phyloP scores from a whole-genome alignment of 768 basidiomycete genomes.

The Daedaleopsis sinensis region DNA sequence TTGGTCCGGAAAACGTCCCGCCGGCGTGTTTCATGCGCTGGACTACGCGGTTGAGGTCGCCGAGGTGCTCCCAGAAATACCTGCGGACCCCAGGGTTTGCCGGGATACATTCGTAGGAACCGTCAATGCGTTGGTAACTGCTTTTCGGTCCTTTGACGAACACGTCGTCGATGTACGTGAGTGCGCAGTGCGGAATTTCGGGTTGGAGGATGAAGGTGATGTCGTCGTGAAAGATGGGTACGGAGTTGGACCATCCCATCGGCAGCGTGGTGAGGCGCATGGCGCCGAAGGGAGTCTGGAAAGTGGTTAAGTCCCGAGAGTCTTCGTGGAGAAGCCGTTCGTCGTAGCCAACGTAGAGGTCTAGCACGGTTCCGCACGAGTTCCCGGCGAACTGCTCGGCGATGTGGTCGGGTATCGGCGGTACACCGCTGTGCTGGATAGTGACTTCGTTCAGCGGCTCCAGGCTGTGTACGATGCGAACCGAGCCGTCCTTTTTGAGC shows the following conservation, averaged over 20 bases:
- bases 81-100: slow-evolving; percentile 38
- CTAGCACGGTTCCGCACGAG: slow-evolving; percentile 27
- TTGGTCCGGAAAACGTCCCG: slow-evolving; percentile 40
- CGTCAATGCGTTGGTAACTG: slow-evolving; percentile 33
- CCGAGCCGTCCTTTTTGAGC: slow-evolving; percentile 27
- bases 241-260: slow-evolving; percentile 46
- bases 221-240: slow-evolving; percentile 45
- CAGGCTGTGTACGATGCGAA: slow-evolving; percentile 27
- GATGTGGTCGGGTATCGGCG: slow-evolving; percentile 20
- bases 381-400: slow-evolving; percentile 20
- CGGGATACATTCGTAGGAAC: slow-evolving; percentile 35
- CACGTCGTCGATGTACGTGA: slow-evolving; percentile 44
- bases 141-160: slow-evolving; percentile 37
- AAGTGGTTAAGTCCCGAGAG: slow-evolving; percentile 43
- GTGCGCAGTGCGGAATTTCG: slow-evolving; percentile 42
- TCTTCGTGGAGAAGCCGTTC: slow-evolving; percentile 31
- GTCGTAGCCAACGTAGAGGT: slow-evolving; percentile 39
- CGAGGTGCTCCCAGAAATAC: slow-evolving; percentile 45
- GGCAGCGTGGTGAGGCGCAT: slow-evolving; percentile 36
- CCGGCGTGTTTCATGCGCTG: slow-evolving; percentile 41
- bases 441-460: slow-evolving; percentile 30
- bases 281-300: slow-evolving; percentile 40
- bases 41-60: slow-evolving; percentile 38
- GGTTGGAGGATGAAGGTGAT: slow-evolving; percentile 23
- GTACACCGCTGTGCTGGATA: slow-evolving; percentile 16